Base-by-base conservation (phyloP, 208 protist genomes). In the Leishmania martiniquensis region DNA sequence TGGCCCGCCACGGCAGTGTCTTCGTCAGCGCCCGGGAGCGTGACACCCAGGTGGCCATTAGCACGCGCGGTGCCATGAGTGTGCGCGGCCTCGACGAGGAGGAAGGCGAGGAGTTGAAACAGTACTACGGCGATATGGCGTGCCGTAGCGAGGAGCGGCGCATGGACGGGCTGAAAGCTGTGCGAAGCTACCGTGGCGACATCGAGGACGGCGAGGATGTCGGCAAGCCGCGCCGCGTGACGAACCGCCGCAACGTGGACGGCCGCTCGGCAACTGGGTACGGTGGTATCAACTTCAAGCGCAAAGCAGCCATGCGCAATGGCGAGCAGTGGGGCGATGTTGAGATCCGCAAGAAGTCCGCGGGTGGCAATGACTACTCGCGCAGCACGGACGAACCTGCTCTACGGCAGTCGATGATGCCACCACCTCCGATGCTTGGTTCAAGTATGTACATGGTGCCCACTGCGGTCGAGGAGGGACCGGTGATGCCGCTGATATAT, bases 101-200 rank as follows among this genome's bases (percentile, higher is more conserved):
- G 42, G 84, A 90, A n/a, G 76, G 67, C 15, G 82, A 88, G 32
- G 79, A 86, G n/a, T 73, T 91, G 37, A 78, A 81, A 65, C 68
- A 89, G 81, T 91, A 86, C 77, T 94, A 94, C 78, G 90, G 90
- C 60, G 87, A 92, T 59, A 92, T 94, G 90, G 90, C 90, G 39
- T 39, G 29, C 9, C 90, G 90, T 44, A 22, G 79, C 17, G 89
- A 86, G 62, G 75, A 72, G 25, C 81, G 73, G 55, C 71, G 73
- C 73, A 76, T 86, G 70, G 79, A 91, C 70, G 88, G 88, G n/a
- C 67, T 91, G n/a, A 82, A 80, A 75, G 81, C 82, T 4, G 67
- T 91, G 22, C 79, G 80, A 17, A 87, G 79, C 42, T 88, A 90
- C 79, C 86, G 90, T 71, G 88, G 89, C 32, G 74, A 77, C 55